These are phyloP conservation scores for Anastatica hierochuntica DNA, from an alignment of 345 rosid species.

Conservation along the genomic window DNA sequence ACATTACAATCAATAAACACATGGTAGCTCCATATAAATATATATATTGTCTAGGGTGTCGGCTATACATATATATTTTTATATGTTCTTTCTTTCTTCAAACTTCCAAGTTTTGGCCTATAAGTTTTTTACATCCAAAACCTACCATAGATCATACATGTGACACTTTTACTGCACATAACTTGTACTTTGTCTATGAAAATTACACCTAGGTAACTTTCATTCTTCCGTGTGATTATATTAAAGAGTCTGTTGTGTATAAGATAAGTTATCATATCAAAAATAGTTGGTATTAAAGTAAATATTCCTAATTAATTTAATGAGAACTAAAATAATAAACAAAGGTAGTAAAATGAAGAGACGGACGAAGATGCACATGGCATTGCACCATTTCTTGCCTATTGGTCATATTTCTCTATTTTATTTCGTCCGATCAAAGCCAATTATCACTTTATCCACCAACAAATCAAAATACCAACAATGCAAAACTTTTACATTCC, in stretches of 20 bases:
- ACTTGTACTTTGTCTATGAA: background rate
- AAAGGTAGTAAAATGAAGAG: no score
- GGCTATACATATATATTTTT: background rate
- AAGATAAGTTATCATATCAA: no score
- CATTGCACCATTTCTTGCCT: constrained; percentile 32
- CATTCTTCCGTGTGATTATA: no score
- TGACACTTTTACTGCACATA: background rate
- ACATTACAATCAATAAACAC: background rate
- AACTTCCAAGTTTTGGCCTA: background rate
- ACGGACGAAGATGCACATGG: constrained; percentile 54
- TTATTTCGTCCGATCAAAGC: constrained; percentile 15
- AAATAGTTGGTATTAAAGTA: background rate
- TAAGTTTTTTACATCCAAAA: background rate
- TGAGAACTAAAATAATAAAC: no score
- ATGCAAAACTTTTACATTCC: no score
- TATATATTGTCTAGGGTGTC: background rate
- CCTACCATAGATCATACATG: background rate
- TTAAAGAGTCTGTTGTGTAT: no score
- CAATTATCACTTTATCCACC: constrained; percentile 24
- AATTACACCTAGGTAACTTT: no score
- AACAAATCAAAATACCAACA: constrained; percentile 10
- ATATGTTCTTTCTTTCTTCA: background rate
- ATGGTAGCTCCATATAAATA: background rate
- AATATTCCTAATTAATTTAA: no score
- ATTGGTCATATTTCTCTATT: constrained; percentile 21